Base-by-base conservation (phyloP, 306 rosid genomes). In the Prunus mira region DNA sequence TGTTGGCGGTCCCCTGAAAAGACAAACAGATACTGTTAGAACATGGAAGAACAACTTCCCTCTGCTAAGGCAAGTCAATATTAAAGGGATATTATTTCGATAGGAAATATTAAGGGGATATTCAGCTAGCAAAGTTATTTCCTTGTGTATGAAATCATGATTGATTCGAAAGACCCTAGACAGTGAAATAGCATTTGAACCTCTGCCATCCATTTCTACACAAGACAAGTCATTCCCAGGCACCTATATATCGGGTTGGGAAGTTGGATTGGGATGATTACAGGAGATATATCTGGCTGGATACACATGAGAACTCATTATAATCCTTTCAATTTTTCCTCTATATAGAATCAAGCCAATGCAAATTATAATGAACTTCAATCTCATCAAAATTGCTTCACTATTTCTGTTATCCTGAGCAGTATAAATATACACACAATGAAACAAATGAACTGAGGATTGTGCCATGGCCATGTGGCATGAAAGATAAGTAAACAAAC, bases 1-100 rank as follows among this genome's bases (percentile, higher is more conserved):
- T 9, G 97, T 91, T 43, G 98, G 96, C 61, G 98, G 97, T 78
- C 98, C 98, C 34, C 98, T 94, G 92, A 78, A 83, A 84, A 84
- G 57, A 84, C 63, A 78, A 70, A 77, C 75, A 86, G 74, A 55
- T 41, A 55, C 60, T 14, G 69, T 81, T 55, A 83, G 88, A 67
- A 72, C 62, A 71, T 27, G 69, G 79, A 69, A 67, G 30, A 51
- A 34, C 34, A 78, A 24, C 47, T 28, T 30, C 64, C 55, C 65
- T 62, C 56, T 76, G 15, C 57, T 41, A 84, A 56, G 73, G 72
- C 69, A 25, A 63, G 52, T 71, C 74, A 73, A 46, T 28, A 27
- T 66, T 60, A 77, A 61, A 65, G 74, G 76, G 77, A 73, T 73
- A 62, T 69, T 52, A 22, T 8, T 60, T 60, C 8, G 5, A 56